Percentiles rank a stretch among this genome's conserved stretches.
These are phyloP conservation scores for Cordyceps tenuipes DNA, from an alignment of 2,329 filamentous ascomycete species.

Conservation along the genomic window DNA sequence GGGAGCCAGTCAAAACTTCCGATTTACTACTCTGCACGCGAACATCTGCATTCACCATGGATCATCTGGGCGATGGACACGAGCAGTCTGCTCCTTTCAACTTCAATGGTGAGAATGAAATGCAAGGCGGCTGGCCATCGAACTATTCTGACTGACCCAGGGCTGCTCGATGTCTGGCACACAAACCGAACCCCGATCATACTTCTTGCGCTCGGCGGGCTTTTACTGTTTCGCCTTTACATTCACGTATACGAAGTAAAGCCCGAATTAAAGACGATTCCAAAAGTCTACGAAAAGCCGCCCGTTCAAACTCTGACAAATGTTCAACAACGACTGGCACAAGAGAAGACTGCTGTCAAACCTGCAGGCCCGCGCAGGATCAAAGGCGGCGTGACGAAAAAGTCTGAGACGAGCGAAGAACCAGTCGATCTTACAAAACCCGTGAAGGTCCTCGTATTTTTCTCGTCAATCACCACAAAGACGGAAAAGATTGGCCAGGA, in stretches of 20 bases:
- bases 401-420: conserved; percentile 20
- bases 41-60: conserved; percentile 13
- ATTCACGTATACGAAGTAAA: conserved; percentile 29
- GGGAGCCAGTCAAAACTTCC: conserved; percentile 11
- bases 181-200: conserved; percentile 37
- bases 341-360: conserved; percentile 23
- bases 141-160: conserved; percentile 16
- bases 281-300: conserved; percentile 25
- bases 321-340: background rate
- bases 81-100: conserved; percentile 7
- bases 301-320: background rate
- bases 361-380: conserved; percentile 40
- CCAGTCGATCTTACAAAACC: conserved; percentile 30
- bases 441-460: conserved; percentile 75
- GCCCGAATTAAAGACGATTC: conserved; percentile 29
- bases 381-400: conserved; percentile 33
- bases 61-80: background rate
- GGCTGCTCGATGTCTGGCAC: conserved; percentile 38
- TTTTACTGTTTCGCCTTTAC: conserved; percentile 34
- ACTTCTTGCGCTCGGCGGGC: conserved; percentile 28
- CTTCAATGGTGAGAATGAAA: conserved; percentile 12
- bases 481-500: conserved; percentile 66
- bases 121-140: too few species aligned
- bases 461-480: conserved; percentile 76
- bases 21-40: conserved; percentile 8